Evolutionary conservation across 2,329 filamentous ascomycete genomes (phyloP).

Genomic region (Raffaelea deltoideospora): DNA sequence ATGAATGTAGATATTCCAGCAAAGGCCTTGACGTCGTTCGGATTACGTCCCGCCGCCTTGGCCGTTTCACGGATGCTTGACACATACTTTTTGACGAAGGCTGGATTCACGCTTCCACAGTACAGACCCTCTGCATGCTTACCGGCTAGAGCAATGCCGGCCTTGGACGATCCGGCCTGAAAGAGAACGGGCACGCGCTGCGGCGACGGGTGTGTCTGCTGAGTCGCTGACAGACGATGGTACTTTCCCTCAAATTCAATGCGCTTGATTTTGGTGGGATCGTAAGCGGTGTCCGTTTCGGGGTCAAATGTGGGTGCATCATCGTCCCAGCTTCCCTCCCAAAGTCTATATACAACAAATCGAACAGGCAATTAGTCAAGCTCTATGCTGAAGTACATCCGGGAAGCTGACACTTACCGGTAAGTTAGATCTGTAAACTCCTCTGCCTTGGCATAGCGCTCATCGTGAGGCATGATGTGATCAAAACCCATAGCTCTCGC

Average conservation of each 20-base stretch:
- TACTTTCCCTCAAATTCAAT: not conserved
- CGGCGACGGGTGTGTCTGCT: slow-evolving; percentile 30
- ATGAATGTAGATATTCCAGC: slow-evolving; percentile 9
- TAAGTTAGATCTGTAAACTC: slow-evolving; percentile 11
- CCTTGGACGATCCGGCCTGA: slow-evolving; percentile 11
- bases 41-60: slow-evolving; percentile 7
- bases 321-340: not conserved
- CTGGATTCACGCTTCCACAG: not conserved
- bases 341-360: slow-evolving; percentile 9
- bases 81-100: slow-evolving; percentile 5
- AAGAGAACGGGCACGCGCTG: slow-evolving; percentile 11
- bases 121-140: slow-evolving; percentile 10
- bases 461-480: slow-evolving; percentile 8
- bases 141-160: slow-evolving; percentile 9
- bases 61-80: not conserved
- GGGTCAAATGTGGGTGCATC: not conserved
- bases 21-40: slow-evolving; percentile 9
- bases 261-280: not conserved
- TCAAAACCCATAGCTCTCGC: slow-evolving; percentile 8
- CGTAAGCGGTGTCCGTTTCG: not conserved
- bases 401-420: slow-evolving; percentile 7
- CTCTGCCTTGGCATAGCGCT: slow-evolving; percentile 12
- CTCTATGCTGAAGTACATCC: not conserved
- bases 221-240: not conserved
- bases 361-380: not conserved